Percentiles rank a stretch among this genome's conserved stretches.
Evolutionary conservation across 139 green algal genomes (phyloP).

Genomic region (Mychonastes homosphaera): DNA sequence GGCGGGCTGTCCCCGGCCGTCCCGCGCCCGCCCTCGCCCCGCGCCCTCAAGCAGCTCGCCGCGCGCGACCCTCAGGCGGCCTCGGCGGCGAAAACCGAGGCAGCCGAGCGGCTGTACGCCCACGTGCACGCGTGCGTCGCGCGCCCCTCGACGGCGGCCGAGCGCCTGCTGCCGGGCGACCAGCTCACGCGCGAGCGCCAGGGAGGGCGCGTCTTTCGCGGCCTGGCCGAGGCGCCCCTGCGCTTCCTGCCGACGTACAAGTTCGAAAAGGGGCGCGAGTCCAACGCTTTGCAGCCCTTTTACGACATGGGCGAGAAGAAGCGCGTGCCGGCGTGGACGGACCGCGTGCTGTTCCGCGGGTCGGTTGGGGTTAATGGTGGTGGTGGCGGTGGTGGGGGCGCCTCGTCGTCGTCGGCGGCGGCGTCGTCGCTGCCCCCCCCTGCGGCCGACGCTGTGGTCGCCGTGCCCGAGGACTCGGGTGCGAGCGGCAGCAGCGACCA

Average conservation of each 20-base stretch:
- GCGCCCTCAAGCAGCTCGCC: too few relatives aligned
- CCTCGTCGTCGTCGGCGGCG: too few relatives aligned
- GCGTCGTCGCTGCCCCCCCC: too few relatives aligned
- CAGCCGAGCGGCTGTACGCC: slow-evolving; percentile 11
- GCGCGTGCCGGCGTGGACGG: slow-evolving; percentile 77
- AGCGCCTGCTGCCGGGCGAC: slow-evolving; percentile 12
- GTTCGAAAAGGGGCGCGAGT: slow-evolving; percentile 69
- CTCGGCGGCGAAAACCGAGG: too few relatives aligned
- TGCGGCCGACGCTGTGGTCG: too few relatives aligned
- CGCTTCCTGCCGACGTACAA: slow-evolving; percentile 90
- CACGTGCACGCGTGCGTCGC: slow-evolving; percentile 9
- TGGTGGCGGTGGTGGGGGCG: too few relatives aligned
- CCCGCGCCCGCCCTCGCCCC: slow-evolving; percentile 9
- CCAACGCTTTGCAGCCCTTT: slow-evolving; percentile 29
- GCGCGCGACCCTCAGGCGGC: too few relatives aligned
- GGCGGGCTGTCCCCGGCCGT: slow-evolving; percentile 2
- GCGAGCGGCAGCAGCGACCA: too few relatives aligned
- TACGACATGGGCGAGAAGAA: slow-evolving; percentile 61
- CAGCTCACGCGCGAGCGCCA: slow-evolving; percentile 17
- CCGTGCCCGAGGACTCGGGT: too few relatives aligned
- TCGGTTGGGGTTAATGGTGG: too few relatives aligned
- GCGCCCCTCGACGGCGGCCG: background rate
- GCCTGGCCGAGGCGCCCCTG: slow-evolving; percentile 54
- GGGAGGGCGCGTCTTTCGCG: slow-evolving; percentile 28
- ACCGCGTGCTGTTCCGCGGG: slow-evolving; percentile 86